These are phyloP conservation scores for Metschnikowia rubicola DNA, from an alignment of 805 yeast species.

Conservation along the genomic window DNA sequence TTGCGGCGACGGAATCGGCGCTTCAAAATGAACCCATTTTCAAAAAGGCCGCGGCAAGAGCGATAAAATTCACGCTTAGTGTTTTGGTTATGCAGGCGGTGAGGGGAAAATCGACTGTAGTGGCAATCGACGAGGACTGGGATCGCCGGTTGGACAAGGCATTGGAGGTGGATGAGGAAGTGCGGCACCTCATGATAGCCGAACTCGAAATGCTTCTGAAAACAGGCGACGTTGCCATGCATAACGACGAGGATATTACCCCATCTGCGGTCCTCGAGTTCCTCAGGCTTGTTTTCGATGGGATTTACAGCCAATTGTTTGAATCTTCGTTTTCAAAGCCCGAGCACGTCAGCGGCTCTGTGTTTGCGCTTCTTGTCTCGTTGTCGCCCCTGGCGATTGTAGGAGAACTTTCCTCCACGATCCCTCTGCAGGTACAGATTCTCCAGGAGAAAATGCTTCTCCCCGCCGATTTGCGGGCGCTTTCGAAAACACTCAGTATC, in stretches of 20 bases:
- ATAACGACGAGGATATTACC: slow-evolving; percentile 10
- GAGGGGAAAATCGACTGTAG: slow-evolving; percentile 47
- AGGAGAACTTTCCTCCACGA: slow-evolving; percentile 16
- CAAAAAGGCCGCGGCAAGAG: slow-evolving; percentile 33
- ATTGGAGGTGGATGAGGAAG: slow-evolving; percentile 55
- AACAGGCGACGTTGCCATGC: slow-evolving; percentile 15
- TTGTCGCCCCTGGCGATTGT: slow-evolving; percentile 28
- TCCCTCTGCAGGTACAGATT: slow-evolving; percentile 24
- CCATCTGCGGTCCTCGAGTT: slow-evolving; percentile 13
- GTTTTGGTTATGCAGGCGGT: slow-evolving; percentile 65
- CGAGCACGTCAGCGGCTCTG: slow-evolving; percentile 33
- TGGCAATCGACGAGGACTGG: slow-evolving; percentile 76
- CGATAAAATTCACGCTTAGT: slow-evolving; percentile 52
- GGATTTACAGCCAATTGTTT: slow-evolving; percentile 25
- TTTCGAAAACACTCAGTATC: slow-evolving; percentile 48
- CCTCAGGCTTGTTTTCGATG: slow-evolving; percentile 35
- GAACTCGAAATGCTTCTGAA: slow-evolving; percentile 19
- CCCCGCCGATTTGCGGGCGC: slow-evolving; percentile 26
- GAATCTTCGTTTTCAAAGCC: slow-evolving; percentile 13
- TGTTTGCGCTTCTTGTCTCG: slow-evolving; percentile 31
- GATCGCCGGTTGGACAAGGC: slow-evolving; percentile 64
- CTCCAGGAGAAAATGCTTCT: slow-evolving; percentile 20
- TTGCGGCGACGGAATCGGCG: slow-evolving; percentile 22
- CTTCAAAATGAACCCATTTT: slow-evolving; percentile 19
- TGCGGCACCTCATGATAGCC: slow-evolving; percentile 28